Conservation (phyloP, 257 asterid genomes). For the Scutellaria barbata region DNA sequence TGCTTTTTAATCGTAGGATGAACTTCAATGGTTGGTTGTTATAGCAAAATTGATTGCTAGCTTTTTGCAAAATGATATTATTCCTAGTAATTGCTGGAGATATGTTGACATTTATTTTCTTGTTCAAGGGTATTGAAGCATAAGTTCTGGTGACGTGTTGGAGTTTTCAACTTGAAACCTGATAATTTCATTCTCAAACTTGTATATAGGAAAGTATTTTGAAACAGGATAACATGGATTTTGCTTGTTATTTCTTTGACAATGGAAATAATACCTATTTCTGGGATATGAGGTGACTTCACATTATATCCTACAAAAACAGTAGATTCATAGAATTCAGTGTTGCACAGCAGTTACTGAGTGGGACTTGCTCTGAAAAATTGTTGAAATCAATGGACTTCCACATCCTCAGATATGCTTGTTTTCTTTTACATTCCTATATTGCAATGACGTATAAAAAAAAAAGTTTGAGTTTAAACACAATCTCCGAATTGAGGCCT, state of each 20-base stretch:
- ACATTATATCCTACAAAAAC: not conserved
- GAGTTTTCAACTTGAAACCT: not conserved
- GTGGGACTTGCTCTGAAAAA: not conserved
- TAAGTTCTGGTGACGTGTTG: conserved; percentile 5
- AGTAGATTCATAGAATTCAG: not conserved
- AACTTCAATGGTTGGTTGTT: conserved; percentile 1
- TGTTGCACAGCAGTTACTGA: conserved; percentile 2
- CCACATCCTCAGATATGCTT: not conserved
- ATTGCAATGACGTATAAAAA: not conserved
- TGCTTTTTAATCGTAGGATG: conserved; percentile 19
- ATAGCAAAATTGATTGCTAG: not conserved
- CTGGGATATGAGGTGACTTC: not conserved
- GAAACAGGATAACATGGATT: not conserved
- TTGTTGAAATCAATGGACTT: conserved; percentile 8
- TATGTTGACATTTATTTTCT: not conserved
- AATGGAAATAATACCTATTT: conserved; percentile 19
- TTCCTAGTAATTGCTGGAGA: conserved; percentile 3
- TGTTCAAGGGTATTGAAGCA: conserved; percentile 5
- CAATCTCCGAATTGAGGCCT: not conserved
- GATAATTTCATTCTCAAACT: not conserved
- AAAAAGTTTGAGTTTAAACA: not conserved
- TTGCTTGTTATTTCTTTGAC: not conserved
- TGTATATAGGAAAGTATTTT: conserved; percentile 1
- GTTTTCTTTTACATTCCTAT: not conserved
- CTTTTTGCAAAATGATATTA: not conserved